These are phyloP conservation scores for Cordyceps fumosorosea DNA, from an alignment of 2,329 filamentous ascomycete species.

Conservation along the genomic window DNA sequence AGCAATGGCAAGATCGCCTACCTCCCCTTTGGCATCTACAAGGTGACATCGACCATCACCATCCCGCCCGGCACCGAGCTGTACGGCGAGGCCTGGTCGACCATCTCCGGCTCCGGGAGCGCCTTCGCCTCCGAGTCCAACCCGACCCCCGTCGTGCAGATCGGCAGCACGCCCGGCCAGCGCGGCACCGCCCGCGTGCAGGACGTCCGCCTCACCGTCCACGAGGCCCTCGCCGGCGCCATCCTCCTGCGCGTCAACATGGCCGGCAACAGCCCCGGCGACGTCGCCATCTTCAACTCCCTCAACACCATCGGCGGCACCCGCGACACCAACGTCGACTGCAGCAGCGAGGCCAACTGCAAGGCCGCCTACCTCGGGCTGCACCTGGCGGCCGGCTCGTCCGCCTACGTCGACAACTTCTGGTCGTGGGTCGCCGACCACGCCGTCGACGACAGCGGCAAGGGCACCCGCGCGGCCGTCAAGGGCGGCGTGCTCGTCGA, in stretches of 20 bases:
- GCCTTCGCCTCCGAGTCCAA: constrained; percentile 8
- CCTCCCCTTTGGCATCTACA: constrained; percentile 51
- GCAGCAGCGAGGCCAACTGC: constrained; percentile 30
- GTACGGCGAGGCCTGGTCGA: constrained; percentile 9
- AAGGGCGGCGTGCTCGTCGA: constrained; percentile 44
- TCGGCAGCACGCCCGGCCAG: constrained; percentile 30
- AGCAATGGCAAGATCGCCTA: constrained; percentile 44
- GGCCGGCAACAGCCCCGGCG: constrained; percentile 35
- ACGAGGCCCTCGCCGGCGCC: constrained; percentile 35
- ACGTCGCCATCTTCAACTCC: constrained; percentile 45
- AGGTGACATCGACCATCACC: constrained; percentile 38
- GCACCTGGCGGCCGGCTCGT: constrained; percentile 39
- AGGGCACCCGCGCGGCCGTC: constrained; percentile 38
- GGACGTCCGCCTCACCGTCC: constrained; percentile 46
- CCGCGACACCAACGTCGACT: constrained; percentile 29
- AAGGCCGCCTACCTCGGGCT: constrained; percentile 42
- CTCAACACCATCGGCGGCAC: constrained; percentile 41
- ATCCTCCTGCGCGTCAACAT: constrained; percentile 44
- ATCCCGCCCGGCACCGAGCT: constrained; percentile 33
- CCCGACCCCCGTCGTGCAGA: constrained; percentile 11
- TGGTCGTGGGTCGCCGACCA: constrained; percentile 46
- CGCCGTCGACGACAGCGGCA: constrained; percentile 39
- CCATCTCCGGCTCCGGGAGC: constrained; percentile 6
- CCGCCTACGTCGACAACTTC: constrained; percentile 46
- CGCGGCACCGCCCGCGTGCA: constrained; percentile 42